Percentiles rank a stretch among this genome's conserved stretches.
phyloP scores from a whole-genome alignment of 2,329 filamentous ascomycete genomes.

The Xylaria sp. region DNA sequence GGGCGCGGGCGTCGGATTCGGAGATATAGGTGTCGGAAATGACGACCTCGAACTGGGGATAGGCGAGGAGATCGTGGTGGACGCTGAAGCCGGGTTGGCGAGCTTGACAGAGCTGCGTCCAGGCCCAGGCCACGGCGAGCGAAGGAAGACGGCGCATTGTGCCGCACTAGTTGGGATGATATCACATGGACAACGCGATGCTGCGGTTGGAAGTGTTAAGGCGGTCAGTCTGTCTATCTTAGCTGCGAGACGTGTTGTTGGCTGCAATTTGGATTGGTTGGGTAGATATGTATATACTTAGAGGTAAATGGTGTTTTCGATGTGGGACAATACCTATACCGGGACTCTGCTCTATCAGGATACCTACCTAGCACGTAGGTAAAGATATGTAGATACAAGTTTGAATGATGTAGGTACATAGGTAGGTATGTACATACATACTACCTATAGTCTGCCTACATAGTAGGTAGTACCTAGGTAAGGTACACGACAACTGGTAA shows the following conservation, averaged over 20 bases:
- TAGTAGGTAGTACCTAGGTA: too few relatives aligned
- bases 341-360: too few relatives aligned
- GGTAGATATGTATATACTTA: background rate
- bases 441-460: too few relatives aligned
- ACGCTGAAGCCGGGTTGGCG: slow-evolving; percentile 77
- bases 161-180: slow-evolving; percentile 47
- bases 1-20: slow-evolving; percentile 72
- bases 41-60: slow-evolving; percentile 87
- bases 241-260: background rate
- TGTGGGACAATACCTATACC: too few relatives aligned
- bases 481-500: too few relatives aligned
- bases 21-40: slow-evolving; percentile 79
- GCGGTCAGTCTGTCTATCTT: slow-evolving; percentile 32
- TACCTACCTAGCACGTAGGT: too few relatives aligned
- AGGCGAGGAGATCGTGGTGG: slow-evolving; percentile 86
- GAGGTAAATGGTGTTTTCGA: too few relatives aligned
- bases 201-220: background rate
- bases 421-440: too few relatives aligned
- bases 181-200: slow-evolving; percentile 48
- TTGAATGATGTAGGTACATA: too few relatives aligned
- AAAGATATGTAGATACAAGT: too few relatives aligned
- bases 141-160: slow-evolving; percentile 65
- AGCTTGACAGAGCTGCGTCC: slow-evolving; percentile 58
- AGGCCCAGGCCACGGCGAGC: slow-evolving; percentile 50
- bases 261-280: background rate